A percentile compares a stretch with the other conserved stretches of the same genome.
These are phyloP conservation scores for Aspergillus haitiensis DNA, from an alignment of 495 filamentous ascomycete species.

Conservation along the genomic window DNA sequence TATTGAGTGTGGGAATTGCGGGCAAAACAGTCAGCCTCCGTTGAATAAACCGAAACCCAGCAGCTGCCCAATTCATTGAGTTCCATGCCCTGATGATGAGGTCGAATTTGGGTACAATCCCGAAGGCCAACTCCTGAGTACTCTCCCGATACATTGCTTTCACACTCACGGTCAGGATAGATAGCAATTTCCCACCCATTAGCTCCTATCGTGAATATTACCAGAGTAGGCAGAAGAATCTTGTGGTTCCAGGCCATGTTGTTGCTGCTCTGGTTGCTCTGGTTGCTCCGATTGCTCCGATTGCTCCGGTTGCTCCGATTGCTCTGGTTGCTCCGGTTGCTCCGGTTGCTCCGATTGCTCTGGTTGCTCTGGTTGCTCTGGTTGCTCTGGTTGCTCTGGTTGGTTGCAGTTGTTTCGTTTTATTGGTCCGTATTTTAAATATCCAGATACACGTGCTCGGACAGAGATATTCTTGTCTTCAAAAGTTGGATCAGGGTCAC, in stretches of 20 bases:
- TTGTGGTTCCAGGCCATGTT: background rate
- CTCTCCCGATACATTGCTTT: background rate
- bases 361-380: background rate
- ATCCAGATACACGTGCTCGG: background rate
- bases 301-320: background rate
- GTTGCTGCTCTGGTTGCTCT: background rate
- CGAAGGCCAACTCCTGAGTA: background rate
- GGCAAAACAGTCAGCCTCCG: background rate
- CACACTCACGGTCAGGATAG: background rate
- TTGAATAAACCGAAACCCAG: background rate
- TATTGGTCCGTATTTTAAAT: background rate
- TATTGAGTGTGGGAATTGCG: background rate
- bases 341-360: background rate
- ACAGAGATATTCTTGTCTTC: background rate
- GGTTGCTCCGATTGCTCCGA: background rate
- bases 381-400: background rate
- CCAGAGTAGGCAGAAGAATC: background rate
- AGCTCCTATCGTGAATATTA: background rate
- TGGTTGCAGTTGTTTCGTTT: background rate
- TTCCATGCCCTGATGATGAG: background rate
- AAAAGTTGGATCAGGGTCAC: background rate
- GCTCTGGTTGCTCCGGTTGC: background rate
- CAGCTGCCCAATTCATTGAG: background rate
- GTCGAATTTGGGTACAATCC: background rate
- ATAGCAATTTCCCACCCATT: background rate